phyloP scores from a whole-genome alignment of 1,284 basidiomycete genomes.

The Malassezia slooffiae region DNA sequence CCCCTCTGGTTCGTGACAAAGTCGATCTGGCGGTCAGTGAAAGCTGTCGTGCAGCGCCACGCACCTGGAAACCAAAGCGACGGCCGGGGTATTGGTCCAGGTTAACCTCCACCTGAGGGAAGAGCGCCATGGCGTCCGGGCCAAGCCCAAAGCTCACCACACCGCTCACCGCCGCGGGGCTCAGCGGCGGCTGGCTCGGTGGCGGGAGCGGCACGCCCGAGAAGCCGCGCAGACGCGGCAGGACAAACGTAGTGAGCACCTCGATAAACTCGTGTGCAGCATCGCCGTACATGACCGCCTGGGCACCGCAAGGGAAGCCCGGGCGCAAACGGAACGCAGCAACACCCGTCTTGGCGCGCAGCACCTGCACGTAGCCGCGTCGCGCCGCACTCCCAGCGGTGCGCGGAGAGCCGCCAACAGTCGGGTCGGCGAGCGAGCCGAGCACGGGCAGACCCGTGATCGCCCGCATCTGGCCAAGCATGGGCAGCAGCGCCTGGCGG shows the following conservation, averaged over 20 bases:
- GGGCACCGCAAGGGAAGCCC: slow-evolving; percentile 71
- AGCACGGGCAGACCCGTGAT: slow-evolving; percentile 67
- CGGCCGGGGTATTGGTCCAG: slow-evolving; percentile 41
- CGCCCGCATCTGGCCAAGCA: slow-evolving; percentile 75
- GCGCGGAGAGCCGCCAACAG: slow-evolving; percentile 11
- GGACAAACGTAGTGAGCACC: slow-evolving; percentile 79
- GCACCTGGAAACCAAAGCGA: slow-evolving; percentile 35
- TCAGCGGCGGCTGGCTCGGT: slow-evolving; percentile 27
- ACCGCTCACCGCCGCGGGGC: slow-evolving; percentile 64
- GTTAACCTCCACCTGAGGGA: slow-evolving; percentile 55
- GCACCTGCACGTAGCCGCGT: slow-evolving; percentile 57
- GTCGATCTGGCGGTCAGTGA: slow-evolving; percentile 23
- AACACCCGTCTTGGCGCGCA: slow-evolving; percentile 65
- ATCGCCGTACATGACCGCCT: slow-evolving; percentile 77
- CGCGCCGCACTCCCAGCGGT: slow-evolving; percentile 1
- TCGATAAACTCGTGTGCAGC: slow-evolving; percentile 89
- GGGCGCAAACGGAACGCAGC: slow-evolving; percentile 73
- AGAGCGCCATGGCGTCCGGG: slow-evolving; percentile 72
- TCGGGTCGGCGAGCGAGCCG: slow-evolving; percentile 25
- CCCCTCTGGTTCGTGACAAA: slow-evolving; percentile 44
- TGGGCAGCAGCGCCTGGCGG: slow-evolving; percentile 66
- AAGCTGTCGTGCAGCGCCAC: not conserved
- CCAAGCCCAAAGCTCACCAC: slow-evolving; percentile 80
- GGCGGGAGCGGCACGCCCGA: slow-evolving; percentile 65
- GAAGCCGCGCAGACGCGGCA: slow-evolving; percentile 85